Percentiles rank a stretch among this genome's conserved stretches.
These are phyloP conservation scores for Paramecium tetraurelia DNA, from an alignment of 73 alveolate species.

Conservation along the genomic window DNA sequence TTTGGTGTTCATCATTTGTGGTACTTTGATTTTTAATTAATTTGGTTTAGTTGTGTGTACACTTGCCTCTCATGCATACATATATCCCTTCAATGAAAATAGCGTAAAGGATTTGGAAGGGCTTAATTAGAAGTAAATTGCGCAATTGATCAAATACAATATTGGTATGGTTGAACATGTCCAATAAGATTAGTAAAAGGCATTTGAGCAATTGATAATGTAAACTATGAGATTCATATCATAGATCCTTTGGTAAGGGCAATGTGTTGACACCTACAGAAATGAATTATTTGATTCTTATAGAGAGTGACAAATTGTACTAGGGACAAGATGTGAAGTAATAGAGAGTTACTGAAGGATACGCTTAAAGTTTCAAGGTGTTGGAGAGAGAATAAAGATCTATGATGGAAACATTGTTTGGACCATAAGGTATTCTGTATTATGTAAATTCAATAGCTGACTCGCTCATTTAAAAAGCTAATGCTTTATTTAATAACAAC, in stretches of 20 bases:
- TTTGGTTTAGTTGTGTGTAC: neutral
- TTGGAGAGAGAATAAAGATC: neutral
- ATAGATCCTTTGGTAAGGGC: slow-evolving; percentile 44
- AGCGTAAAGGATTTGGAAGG: neutral
- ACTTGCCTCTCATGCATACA: slow-evolving; percentile 31
- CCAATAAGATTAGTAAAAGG: neutral
- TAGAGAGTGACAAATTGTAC: slow-evolving; percentile 36
- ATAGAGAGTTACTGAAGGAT: slow-evolving; percentile 43
- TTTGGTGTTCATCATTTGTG: neutral
- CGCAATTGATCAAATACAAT: slow-evolving; percentile 38
- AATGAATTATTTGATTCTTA: slow-evolving; percentile 17
- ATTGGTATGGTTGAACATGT: neutral
- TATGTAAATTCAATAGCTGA: neutral
- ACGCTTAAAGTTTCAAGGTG: neutral
- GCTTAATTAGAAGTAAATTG: neutral
- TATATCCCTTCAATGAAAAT: slow-evolving; percentile 18
- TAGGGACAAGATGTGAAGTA: neutral
- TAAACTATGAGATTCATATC: neutral
- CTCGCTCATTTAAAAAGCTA: neutral
- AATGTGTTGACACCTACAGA: slow-evolving; percentile 16
- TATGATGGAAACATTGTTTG: neutral
- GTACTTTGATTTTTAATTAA: neutral
- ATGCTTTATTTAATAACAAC: neutral
- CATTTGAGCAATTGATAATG: slow-evolving; percentile 7
- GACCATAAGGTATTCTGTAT: neutral